Evolutionary conservation across 1,284 basidiomycete genomes (phyloP).

Genomic region (Cutaneotrichosporon cavernicola): DNA sequence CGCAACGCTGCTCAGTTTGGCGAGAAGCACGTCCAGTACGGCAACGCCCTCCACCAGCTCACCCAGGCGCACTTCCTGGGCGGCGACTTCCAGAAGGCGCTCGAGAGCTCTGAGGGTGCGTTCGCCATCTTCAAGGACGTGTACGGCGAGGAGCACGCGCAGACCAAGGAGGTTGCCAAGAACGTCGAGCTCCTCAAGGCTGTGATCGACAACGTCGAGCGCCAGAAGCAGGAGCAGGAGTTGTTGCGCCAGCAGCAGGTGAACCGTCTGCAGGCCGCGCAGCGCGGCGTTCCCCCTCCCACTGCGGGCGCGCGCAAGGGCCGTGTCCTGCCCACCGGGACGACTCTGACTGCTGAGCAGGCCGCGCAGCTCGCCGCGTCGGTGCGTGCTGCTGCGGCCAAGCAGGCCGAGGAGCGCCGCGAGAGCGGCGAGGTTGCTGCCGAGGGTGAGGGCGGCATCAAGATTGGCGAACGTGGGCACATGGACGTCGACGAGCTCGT

Average conservation of each 20-base stretch:
- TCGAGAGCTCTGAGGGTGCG: slow-evolving; percentile 50
- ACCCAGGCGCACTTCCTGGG: slow-evolving; percentile 54
- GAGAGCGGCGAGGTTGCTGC: slow-evolving; percentile 13
- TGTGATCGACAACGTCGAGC: slow-evolving; percentile 50
- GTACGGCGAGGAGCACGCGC: slow-evolving; percentile 51
- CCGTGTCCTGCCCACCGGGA: slow-evolving; percentile 19
- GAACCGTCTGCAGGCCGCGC: slow-evolving; percentile 40
- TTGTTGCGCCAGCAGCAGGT: slow-evolving; percentile 42
- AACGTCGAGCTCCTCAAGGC: slow-evolving; percentile 53
- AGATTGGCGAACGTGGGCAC: slow-evolving; percentile 46
- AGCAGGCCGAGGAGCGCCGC: slow-evolving; percentile 15
- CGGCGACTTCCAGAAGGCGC: slow-evolving; percentile 50
- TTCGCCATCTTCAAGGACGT: slow-evolving; percentile 51
- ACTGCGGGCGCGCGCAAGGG: slow-evolving; percentile 13
- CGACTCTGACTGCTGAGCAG: slow-evolving; percentile 16
- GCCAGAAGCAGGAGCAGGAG: slow-evolving; percentile 46
- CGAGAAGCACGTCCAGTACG: slow-evolving; percentile 46
- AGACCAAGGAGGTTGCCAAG: slow-evolving; percentile 53
- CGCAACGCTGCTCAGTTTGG: slow-evolving; percentile 45
- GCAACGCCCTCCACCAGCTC: slow-evolving; percentile 50
- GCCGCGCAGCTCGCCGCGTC: slow-evolving; percentile 18
- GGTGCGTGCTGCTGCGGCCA: slow-evolving; percentile 20
- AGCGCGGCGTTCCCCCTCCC: slow-evolving; percentile 17
- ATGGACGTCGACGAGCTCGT: slow-evolving; percentile 55
- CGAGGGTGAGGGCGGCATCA: slow-evolving; percentile 11